Conservation (phyloP, 2,329 filamentous ascomycete genomes). For the Fusarium guadeloupense region DNA sequence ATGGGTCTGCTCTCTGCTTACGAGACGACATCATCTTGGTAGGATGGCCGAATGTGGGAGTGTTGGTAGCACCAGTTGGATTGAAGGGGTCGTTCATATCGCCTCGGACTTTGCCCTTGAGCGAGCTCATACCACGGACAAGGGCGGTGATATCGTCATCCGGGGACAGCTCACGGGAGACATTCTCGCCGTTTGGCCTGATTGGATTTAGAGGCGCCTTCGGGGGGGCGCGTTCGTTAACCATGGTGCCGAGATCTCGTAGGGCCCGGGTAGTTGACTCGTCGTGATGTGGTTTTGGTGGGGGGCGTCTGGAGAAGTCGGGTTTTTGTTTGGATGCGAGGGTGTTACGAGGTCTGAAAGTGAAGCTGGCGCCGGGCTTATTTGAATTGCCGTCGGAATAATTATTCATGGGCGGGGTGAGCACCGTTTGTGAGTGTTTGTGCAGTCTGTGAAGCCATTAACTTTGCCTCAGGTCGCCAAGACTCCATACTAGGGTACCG, state of each 20-base stretch:
- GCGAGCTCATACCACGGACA: conserved; percentile 44
- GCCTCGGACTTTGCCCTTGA: conserved; percentile 38
- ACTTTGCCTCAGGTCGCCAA: conserved; percentile 25
- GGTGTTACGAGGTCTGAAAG: conserved; percentile 35
- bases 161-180: conserved; percentile 42
- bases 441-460: conserved; percentile 25
- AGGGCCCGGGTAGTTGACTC: conserved; percentile 29
- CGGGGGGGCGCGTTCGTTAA: conserved; percentile 57
- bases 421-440: conserved; percentile 21
- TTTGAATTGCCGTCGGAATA: conserved; percentile 3
- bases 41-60: conserved; percentile 51
- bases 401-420: conserved; percentile 21
- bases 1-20: conserved; percentile 65
- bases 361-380: conserved; percentile 27
- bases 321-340: conserved; percentile 29
- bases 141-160: conserved; percentile 49
- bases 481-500: too few species aligned
- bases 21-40: conserved; percentile 59
- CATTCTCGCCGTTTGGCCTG: conserved; percentile 44
- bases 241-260: conserved; percentile 50
- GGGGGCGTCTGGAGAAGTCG: conserved; percentile 27
- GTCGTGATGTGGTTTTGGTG: conserved; percentile 12
- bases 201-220: conserved; percentile 55
- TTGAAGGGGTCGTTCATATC: conserved; percentile 22
- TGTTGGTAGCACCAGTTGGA: conserved; percentile 20